Percentiles rank a stretch among this genome's conserved stretches.
These are phyloP conservation scores for Backusella parvicylindrica DNA, from an alignment of 192 early-diverging fungal species.

Conservation along the genomic window DNA sequence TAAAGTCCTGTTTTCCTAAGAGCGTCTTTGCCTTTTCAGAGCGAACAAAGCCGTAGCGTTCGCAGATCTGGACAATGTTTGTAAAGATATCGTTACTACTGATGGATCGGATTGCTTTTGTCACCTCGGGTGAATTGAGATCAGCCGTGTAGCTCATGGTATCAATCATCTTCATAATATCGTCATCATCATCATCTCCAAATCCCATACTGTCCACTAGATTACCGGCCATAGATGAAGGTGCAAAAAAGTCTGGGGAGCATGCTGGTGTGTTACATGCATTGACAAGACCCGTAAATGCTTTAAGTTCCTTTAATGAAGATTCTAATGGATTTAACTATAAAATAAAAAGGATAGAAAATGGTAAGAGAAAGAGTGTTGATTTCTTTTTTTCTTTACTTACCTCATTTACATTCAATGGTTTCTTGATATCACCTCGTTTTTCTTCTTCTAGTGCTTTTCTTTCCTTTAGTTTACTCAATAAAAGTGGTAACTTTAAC, in stretches of 20 bases:
- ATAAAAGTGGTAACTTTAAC: constrained; percentile 5
- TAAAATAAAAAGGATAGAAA: neutral
- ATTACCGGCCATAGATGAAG: constrained; percentile 3
- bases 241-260: constrained; percentile 17
- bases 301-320: constrained; percentile 26
- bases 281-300: constrained; percentile 34
- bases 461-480: constrained; percentile 20
- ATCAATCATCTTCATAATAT: constrained; percentile 26
- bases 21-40: constrained; percentile 1
- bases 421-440: neutral
- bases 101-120: constrained; percentile 21
- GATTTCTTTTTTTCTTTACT: neutral
- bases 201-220: constrained; percentile 9
- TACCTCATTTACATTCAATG: constrained; percentile 16
- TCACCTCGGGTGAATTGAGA: constrained; percentile 18
- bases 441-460: neutral
- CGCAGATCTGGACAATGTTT: constrained; percentile 23
- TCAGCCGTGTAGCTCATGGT: constrained; percentile 9
- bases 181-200: constrained; percentile 9
- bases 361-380: neutral
- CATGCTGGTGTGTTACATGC: constrained; percentile 28
- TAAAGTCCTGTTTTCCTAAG: neutral
- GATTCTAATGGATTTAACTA: constrained; percentile 34
- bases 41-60: constrained; percentile 14
- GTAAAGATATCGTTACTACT: constrained; percentile 26